Conservation (phyloP, 345 rosid genomes). For the Camelina neglecta region DNA sequence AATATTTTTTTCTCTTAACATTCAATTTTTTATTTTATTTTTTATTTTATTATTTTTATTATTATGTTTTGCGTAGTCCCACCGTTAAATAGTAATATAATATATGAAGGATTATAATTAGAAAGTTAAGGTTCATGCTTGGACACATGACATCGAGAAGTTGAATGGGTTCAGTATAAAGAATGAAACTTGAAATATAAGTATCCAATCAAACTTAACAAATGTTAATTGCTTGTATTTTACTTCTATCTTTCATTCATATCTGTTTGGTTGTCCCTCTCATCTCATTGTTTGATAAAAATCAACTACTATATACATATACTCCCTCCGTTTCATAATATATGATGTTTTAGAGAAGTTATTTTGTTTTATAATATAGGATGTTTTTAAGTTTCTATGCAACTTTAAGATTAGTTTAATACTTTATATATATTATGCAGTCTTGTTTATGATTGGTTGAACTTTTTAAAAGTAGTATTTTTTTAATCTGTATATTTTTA, state of each 20-base stretch:
- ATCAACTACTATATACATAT: background rate
- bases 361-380: no score
- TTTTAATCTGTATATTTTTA: no score
- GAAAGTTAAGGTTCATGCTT: slow-evolving; percentile 10
- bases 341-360: no score
- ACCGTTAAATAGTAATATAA: background rate
- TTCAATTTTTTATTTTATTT: background rate
- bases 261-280: slow-evolving; percentile 35
- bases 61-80: background rate
- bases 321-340: no score
- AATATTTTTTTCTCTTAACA: background rate
- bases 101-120: background rate
- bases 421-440: no score
- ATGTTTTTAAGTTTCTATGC: no score
- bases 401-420: no score
- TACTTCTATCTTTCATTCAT: slow-evolving; percentile 31
- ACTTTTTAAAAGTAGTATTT: no score
- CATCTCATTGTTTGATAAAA: slow-evolving; percentile 19
- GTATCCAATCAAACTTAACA: slow-evolving; percentile 26
- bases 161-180: slow-evolving; percentile 15
- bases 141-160: background rate
- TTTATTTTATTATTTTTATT: background rate
- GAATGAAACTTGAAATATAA: slow-evolving; percentile 34
- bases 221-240: slow-evolving; percentile 32
- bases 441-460: no score